Evolutionary conservation across 768 basidiomycete genomes (phyloP), one percentile per base, ranked within the genome.

Genomic region (Boletus coccyginus): DNA sequence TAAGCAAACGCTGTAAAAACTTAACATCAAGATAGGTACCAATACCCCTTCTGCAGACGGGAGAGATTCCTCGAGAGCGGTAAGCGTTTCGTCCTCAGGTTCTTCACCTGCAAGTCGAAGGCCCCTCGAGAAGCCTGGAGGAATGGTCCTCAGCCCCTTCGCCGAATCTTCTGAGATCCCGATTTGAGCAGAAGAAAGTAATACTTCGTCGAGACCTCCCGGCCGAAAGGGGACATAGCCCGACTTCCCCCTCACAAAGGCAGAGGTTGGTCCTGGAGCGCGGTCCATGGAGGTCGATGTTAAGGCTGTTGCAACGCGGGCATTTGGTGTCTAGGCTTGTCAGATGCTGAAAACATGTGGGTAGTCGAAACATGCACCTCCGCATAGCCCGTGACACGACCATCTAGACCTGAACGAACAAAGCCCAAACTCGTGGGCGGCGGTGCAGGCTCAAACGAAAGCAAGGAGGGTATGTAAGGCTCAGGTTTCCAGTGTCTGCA

Each of bases 221-320:
- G 97, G 97, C 75, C 86, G 82, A 72, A 98, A 98, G 1, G 97
- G 97, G 10, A 95, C 84, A 73, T 95, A 85, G 43, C 90, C 89
- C 21, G 94, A 90, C 72, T 96, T 97, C 44, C 97, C 97, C 55
- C 95, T 79, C 19, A 98, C 94, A 71, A 98, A 98, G 53, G 83
- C 87, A 52, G 83, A 80, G 55, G 78, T 80, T 0, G 88, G 81
- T 14, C 86, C 92, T 9, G 94, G 95, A 4, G 91, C 89, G 48
- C 96, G 84, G 58, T 88, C 83, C 56, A 95, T 72, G 31, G 92
- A 91, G 2, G 91, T 93, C 12, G 94, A 97, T 2, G 87, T 92
- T 5, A 91, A 76, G 17, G 91, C 90, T 16, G 85, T 87, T 17
- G 81, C 69, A n/a, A 79, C 66, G 45, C 78, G 81, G 35, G 78